Percentiles rank a stretch among this genome's conserved stretches.
Evolutionary conservation across 805 yeast species (phyloP).

Genomic region (Candida tallmaniae): DNA sequence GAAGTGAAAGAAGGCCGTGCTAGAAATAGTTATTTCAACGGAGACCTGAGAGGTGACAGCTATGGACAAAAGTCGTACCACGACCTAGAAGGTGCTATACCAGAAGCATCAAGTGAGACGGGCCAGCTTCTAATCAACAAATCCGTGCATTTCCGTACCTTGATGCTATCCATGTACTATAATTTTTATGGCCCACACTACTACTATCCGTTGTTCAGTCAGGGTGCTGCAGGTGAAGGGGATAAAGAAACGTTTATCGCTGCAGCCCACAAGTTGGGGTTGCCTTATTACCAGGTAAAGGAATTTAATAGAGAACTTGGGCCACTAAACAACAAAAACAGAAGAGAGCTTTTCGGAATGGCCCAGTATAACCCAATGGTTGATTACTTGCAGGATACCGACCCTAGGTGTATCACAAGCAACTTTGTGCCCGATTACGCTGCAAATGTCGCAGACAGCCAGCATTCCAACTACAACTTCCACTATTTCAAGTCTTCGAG

Average conservation of each 20-base stretch:
- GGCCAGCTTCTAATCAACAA: constrained; percentile 37
- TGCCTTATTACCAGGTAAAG: constrained; percentile 34
- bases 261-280: constrained; percentile 33
- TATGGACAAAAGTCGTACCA: constrained; percentile 37
- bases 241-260: constrained; percentile 41
- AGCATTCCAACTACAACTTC: constrained; percentile 22
- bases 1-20: constrained; percentile 15
- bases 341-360: constrained; percentile 30
- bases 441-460: constrained; percentile 15
- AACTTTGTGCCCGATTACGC: constrained; percentile 18
- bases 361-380: constrained; percentile 35
- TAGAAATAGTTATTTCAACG: constrained; percentile 25
- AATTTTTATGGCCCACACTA: constrained; percentile 33
- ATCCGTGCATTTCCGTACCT: constrained; percentile 25
- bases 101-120: constrained; percentile 37
- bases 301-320: constrained; percentile 37
- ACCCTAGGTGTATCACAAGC: constrained; percentile 7
- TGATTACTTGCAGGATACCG: constrained; percentile 16
- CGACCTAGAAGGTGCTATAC: constrained; percentile 54
- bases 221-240: constrained; percentile 42
- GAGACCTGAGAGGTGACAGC: constrained; percentile 25
- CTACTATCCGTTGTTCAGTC: constrained; percentile 34
- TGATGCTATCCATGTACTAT: constrained; percentile 33
- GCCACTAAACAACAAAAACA: constrained; percentile 19
- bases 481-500: constrained; percentile 24